Conservation (phyloP, 2,329 filamentous ascomycete species). For the Aureobasidium zeae region DNA sequence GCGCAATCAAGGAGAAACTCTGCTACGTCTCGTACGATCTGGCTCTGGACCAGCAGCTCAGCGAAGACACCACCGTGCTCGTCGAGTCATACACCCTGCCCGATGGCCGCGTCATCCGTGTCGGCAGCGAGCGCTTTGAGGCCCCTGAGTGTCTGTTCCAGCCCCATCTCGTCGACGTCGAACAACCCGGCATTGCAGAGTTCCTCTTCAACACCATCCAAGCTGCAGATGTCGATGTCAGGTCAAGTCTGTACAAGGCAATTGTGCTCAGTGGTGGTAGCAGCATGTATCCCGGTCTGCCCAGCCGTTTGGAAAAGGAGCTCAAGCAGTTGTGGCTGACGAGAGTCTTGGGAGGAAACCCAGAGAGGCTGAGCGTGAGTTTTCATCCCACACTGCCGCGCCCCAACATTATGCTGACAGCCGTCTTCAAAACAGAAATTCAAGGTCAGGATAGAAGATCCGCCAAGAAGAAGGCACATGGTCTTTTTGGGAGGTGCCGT, state of each 20-base stretch:
- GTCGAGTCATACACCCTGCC: slow-evolving; percentile 97
- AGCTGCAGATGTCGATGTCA: slow-evolving; percentile 86
- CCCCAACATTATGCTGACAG: background rate
- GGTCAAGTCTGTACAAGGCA: slow-evolving; percentile 89
- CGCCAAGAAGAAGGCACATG: slow-evolving; percentile 92
- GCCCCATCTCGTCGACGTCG: slow-evolving; percentile 92
- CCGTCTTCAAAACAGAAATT: slow-evolving; percentile 76
- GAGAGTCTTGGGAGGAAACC: slow-evolving; percentile 78
- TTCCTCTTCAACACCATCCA: slow-evolving; percentile 99
- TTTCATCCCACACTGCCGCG: slow-evolving; percentile 16
- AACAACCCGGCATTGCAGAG: slow-evolving; percentile 92
- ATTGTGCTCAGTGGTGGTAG: slow-evolving; percentile 93
- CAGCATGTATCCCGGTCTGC: slow-evolving; percentile 97
- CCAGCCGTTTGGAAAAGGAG: slow-evolving; percentile 93
- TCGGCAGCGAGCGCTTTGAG: slow-evolving; percentile 95
- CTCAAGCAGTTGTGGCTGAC: slow-evolving; percentile 98
- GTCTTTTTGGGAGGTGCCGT: slow-evolving; percentile 98
- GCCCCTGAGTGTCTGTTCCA: slow-evolving; percentile 98
- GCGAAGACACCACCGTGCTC: slow-evolving; percentile 92
- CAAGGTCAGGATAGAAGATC: slow-evolving; percentile 98
- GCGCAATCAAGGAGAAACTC: slow-evolving; percentile 99
- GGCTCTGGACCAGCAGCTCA: slow-evolving; percentile 88
- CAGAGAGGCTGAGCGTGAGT: slow-evolving; percentile 69
- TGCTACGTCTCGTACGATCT: slow-evolving; percentile 99
- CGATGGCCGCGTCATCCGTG: slow-evolving; percentile 89